phyloP scores from a whole-genome alignment of 2,329 filamentous ascomycete genomes.

The Aureobasidium sp. region DNA sequence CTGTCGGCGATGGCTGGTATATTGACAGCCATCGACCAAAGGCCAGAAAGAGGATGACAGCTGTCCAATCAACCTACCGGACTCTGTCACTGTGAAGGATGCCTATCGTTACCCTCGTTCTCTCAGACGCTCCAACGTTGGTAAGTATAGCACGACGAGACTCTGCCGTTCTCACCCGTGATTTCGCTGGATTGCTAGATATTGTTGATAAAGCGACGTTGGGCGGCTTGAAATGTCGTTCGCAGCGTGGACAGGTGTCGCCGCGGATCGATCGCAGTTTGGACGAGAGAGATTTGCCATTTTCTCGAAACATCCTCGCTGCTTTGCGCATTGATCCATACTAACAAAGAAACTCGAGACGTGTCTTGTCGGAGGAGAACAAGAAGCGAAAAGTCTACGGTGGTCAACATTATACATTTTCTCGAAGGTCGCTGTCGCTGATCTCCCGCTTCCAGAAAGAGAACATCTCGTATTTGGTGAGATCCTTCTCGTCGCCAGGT shows the following conservation, averaged over 20 bases:
- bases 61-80: neutral
- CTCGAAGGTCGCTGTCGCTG: neutral
- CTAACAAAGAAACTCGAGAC: neutral
- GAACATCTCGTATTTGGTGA: neutral
- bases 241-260: neutral
- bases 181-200: neutral
- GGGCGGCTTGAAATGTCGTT: neutral
- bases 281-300: neutral
- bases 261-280: neutral
- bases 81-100: too few species aligned
- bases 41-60: neutral
- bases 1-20: neutral
- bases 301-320: neutral
- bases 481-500: neutral
- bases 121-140: neutral
- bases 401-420: neutral
- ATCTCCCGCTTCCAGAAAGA: slow-evolving; percentile 13
- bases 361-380: neutral
- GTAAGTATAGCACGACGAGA: neutral
- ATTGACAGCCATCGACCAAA: neutral
- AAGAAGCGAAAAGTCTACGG: neutral
- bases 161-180: neutral
- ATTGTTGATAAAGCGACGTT: neutral
- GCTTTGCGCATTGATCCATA: neutral
- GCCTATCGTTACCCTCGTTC: neutral